phyloP scores from a whole-genome alignment of 495 filamentous ascomycete genomes.

The Hypoxylon fragiforme region DNA sequence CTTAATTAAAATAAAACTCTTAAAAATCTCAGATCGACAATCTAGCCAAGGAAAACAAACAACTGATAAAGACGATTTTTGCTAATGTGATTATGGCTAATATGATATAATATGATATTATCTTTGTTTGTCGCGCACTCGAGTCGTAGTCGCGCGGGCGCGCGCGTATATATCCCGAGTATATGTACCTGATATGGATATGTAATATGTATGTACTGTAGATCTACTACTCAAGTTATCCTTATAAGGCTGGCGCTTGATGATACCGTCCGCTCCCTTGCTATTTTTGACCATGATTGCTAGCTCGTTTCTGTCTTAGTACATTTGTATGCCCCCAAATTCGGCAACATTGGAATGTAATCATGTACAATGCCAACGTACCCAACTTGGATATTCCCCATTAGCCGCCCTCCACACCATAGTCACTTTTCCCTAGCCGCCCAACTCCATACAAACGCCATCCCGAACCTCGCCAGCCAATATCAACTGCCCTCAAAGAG shows the following conservation, averaged over 20 bases:
- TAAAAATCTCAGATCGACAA: no score
- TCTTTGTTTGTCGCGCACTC: no score
- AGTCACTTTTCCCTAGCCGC: conserved; percentile 50
- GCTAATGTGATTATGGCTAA: no score
- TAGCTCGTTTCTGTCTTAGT: conserved; percentile 19
- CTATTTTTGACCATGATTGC: conserved; percentile 39
- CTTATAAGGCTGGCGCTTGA: conserved; percentile 40
- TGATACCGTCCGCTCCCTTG: conserved; percentile 27
- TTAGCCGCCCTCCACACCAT: conserved; percentile 48
- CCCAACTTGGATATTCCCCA: conserved; percentile 19
- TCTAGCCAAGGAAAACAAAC: no score
- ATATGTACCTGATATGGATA: no score
- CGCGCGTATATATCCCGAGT: no score
- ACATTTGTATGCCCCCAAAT: conserved; percentile 30
- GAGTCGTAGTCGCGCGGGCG: conserved; percentile 27
- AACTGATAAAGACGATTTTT: background rate
- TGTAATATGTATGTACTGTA: no score
- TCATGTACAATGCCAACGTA: conserved; percentile 4
- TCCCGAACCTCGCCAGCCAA: conserved; percentile 50
- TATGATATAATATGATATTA: no score
- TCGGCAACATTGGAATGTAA: no score
- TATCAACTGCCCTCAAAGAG: conserved; percentile 46
- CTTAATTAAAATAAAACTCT: no score
- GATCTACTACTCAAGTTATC: conserved; percentile 12
- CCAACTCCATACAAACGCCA: conserved; percentile 56